Base-by-base conservation (phyloP, 139 green algal species). In the Chlamydomonas urium region DNA sequence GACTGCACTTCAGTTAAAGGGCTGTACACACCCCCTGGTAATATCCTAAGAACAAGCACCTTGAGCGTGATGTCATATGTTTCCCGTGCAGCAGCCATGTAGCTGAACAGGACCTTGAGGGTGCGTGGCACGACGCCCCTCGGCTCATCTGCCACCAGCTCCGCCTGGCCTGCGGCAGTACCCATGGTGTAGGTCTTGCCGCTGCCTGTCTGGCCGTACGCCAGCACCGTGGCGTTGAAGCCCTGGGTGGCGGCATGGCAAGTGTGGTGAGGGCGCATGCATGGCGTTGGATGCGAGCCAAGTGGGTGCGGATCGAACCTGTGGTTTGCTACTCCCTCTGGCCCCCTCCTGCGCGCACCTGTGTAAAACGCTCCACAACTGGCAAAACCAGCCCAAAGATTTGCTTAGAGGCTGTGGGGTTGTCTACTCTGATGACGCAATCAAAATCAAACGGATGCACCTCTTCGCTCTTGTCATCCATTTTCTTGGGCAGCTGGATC, bases 221-320 rank as follows among this genome's bases (percentile, higher is more conserved):
- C 83, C 73, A 89, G 83, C 28, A 90, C 62, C 3, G 76, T 84
- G 34, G 59, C 94, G 77, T 94, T 94, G 65, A 70, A 56, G 37
- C 75, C 75, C 81, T 92, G 66, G 26, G n/a, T 38, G 17, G 8
- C 14, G 42, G 42, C 10, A 14, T 50, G 8, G 8, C 8, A 14
- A 14, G 42, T 50, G 8, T 50, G 42, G 42, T 8, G 42, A 24
- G 10, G 10, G 14, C 10, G 8, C 10, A 50, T 50, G 8, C 8
- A 14, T 8, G 42, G 8, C 14, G 42, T 24, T 8, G 42, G 42
- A 24, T 50, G 8, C 14, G 42, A 8, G 10, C 42, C 42, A 50
- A 8, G 8, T 24, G 14, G 14, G 8, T 14, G 10, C 42, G 8
- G 10, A 50, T 14, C 14, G 14, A 14, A 50, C 14, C 42, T 14